Base-by-base conservation (phyloP, 2,329 filamentous ascomycete genomes). In the Pleomassaria siparia region DNA sequence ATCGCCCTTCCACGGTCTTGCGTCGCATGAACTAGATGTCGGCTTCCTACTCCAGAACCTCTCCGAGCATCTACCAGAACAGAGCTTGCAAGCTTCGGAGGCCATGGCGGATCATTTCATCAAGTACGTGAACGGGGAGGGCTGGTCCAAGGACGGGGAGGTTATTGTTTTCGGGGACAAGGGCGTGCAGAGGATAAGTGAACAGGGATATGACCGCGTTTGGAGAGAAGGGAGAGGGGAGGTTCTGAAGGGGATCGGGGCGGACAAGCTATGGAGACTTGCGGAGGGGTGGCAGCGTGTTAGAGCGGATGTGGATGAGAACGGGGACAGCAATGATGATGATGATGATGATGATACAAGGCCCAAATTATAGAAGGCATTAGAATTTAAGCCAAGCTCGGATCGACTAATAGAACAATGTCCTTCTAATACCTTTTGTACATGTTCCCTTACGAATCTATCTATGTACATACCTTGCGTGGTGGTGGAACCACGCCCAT, bases 1-100 rank as follows among this genome's bases (percentile, higher is more conserved):
- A 8, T 65, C 65, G 1, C 12, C 35, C 1, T 62, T 51, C 40
- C 54, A 54, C 22, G 53, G 53, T 1, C 36, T 63, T 2, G 49
- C 64, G 6, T 56, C 52, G 6, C 67, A 70, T 28, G 63, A 68
- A 47, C 52, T 66, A 8, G 67, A 70, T 43, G 56, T 69, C 18
- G 61, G 56, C 1, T 59, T 58, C 33, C 48, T 70, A 7, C 44
- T 70, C 9, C 53, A 58, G 22, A 65, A 64, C 32, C 68, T 58
- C 29, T 52, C 58, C 21, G 48, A 55, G 9, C 42, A 51, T 28
- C 39, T 67, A 29, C 49, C 55, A 10, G 43, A 50, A 7, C 10
- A 28, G 6, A 49, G 50, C 30, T 10, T 6, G n/a, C n/a, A 26
- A 26, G 40, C 51, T 22, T 59, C 58, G 7, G 42, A 33, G 15